A percentile compares a stretch with the other conserved stretches of the same genome.
Conservation (phyloP, 495 filamentous ascomycete genomes). For the Thermothielavioides terrestris region DNA sequence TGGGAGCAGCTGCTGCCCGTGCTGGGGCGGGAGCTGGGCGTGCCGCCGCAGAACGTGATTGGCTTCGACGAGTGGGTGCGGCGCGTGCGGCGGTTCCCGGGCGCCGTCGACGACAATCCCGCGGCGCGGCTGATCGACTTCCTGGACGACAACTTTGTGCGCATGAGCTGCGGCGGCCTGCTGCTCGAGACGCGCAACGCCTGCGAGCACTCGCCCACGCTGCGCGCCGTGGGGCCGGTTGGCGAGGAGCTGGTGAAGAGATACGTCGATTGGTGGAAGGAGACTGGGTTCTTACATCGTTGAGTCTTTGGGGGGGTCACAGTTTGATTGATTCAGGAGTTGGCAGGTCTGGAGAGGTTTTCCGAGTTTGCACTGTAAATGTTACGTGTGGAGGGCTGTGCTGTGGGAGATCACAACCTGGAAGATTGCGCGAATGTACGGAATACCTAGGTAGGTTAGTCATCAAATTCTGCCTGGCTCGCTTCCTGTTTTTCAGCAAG, state of each 20-base stretch:
- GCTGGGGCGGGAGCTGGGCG: slow-evolving; percentile 34
- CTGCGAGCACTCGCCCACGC: slow-evolving; percentile 37
- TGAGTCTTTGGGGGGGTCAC: too few species aligned
- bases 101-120: slow-evolving; percentile 35
- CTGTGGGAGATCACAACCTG: too few species aligned
- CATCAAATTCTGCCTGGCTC: too few species aligned
- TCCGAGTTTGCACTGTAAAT: too few species aligned
- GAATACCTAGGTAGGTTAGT: too few species aligned
- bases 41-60: slow-evolving; percentile 29
- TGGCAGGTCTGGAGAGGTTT: too few species aligned
- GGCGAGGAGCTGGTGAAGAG: not conserved
- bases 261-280: too few species aligned
- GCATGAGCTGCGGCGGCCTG: slow-evolving; percentile 48
- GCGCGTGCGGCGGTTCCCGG: slow-evolving; percentile 31
- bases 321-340: too few species aligned
- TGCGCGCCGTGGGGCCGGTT: slow-evolving; percentile 30
- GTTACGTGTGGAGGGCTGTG: too few species aligned
- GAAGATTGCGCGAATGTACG: too few species aligned
- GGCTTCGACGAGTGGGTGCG: slow-evolving; percentile 41
- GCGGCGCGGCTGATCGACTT: slow-evolving; percentile 40
- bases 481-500: too few species aligned
- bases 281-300: too few species aligned
- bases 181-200: slow-evolving; percentile 34
- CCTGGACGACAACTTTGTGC: slow-evolving; percentile 41
- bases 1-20: slow-evolving; percentile 38